Evolutionary conservation across 148 eudicot species (phyloP), one percentile per base, ranked within the genome.

Genomic region (Spergularia bocconei): DNA sequence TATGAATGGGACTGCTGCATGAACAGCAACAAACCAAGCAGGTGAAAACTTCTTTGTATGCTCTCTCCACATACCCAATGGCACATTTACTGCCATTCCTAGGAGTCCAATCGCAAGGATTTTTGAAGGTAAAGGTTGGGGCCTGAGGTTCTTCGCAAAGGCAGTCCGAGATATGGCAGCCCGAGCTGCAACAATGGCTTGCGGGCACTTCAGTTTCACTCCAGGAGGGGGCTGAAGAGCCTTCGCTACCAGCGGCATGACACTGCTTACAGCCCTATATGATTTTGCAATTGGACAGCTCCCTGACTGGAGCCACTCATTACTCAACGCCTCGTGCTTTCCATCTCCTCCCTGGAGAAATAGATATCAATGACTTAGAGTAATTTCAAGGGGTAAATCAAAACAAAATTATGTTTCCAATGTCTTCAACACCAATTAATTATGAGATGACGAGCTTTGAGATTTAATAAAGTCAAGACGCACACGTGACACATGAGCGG

Each of bases 221-320:
- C 99, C 97, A 13, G 94, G 80, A 25, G 99, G 97, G 23, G 92
- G 99, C 85, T 89, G 87, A 51, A 95, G 74, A 55, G 86, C 93
- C 75, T 95, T 91, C 44, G 99, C 99, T 39, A 95, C 98, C 13
- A 95, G 88, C 0, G 99, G 99, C 21, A 95, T 75, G 69, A 95
- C 93, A 36, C 85, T 69, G 56, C 97, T 87, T 23, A 95, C 97
- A 13, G 99, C 96, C 67, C 97, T 83, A 76, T 83, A 94, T 17
- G 98, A 94, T 80, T 89, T 94, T 63, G 98, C 98, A 16, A 95
- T 89, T 2, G 99, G 99, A 79, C 99, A 95, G 74, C 87, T 86
- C 3, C 99, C 99, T 14, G 66, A 83, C 84, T 91, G 83, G 73
- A 95, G 81, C 99, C 99, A 95, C 66, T 95, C 97, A 15, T 88